Evolutionary conservation across 2,329 filamentous ascomycete genomes (phyloP), one percentile per base, ranked within the genome.

Genomic region (Aspergillus floridensis): DNA sequence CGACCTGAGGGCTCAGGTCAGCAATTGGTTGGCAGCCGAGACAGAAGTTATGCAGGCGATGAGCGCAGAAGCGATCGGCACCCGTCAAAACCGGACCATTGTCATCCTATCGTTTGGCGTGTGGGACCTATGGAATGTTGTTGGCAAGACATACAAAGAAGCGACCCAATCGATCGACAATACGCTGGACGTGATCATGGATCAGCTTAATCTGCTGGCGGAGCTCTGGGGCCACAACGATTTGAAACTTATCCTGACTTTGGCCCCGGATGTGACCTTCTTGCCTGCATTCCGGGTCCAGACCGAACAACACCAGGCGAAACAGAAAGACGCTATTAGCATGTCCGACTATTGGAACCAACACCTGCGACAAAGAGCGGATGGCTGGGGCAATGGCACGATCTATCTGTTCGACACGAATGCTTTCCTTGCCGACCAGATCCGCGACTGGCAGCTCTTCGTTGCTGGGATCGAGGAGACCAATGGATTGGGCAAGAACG

Each of bases 331-430:
- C 35, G 65, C 69, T 5, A 65, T 77, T n/a, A 63, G 62, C 49
- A 61, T 76, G 3, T 59, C 73, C 51, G 66, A 70, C 4, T 58
- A 72, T 29, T 78, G 76, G 75, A 77, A 78, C 55, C 56, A 58
- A 14, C 64, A 68, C 49, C 56, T 78, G 31, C 65, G 67, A 16
- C 59, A 66, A 31, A 66, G 67, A 19, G 71, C 72, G 1, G 63
- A 66, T 61, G 58, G 67, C 49, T 77, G 76, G 74, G 56, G 69
- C 5, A 63, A 66, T 32, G 73, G 74, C 5, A 66, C 66, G 38
- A 67, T 77, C 32, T 77, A 74, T 61, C 57, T 77, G 46, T 76
- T 77, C 54, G 72, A 78, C 58, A 76, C 71, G n/a, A 75, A 77
- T 57, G 66, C 70, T 7, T 77, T 76, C 57, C 57, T 77, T 51